Conservation (phyloP, 2,329 filamentous ascomycete species). For the Pseudogymnoascus sp. region DNA sequence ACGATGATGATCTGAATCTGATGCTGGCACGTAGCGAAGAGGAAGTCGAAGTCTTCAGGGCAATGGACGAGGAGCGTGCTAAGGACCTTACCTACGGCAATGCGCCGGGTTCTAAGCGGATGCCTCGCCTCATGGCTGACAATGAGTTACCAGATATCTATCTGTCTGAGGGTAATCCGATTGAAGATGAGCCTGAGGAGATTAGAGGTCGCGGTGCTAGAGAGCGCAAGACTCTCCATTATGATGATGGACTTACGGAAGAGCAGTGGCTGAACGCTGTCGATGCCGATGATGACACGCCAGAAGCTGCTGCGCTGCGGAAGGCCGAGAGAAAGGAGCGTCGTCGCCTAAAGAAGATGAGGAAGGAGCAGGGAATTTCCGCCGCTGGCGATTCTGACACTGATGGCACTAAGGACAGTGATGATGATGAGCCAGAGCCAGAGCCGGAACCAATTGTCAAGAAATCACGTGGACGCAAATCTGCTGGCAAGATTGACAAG, state of each 20-base stretch:
- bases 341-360: constrained; percentile 59
- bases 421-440: constrained; percentile 61
- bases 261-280: constrained; percentile 99
- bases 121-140: constrained; percentile 79
- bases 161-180: constrained; percentile 74
- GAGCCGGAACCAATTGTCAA: constrained; percentile 53
- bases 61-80: constrained; percentile 70
- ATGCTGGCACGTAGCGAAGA: constrained; percentile 84
- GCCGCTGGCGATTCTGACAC: constrained; percentile 11
- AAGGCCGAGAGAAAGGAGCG: constrained; percentile 82
- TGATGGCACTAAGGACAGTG: neutral
- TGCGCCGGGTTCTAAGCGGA: constrained; percentile 51
- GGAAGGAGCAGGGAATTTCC: constrained; percentile 10
- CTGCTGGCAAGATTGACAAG: constrained; percentile 67
- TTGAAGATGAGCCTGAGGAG: constrained; percentile 73
- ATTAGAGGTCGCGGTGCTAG: constrained; percentile 81
- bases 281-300: constrained; percentile 89
- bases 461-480: constrained; percentile 74
- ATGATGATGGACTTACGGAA: constrained; percentile 95
- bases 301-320: constrained; percentile 85
- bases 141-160: constrained; percentile 92
- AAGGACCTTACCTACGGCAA: constrained; percentile 67
- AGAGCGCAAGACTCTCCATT: constrained; percentile 89
- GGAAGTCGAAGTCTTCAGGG: constrained; percentile 71
- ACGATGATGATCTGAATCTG: constrained; percentile 93